A percentile compares a stretch with the other conserved stretches of the same genome.
phyloP scores from a whole-genome alignment of 306 rosid species.

The Argentina anserina region DNA sequence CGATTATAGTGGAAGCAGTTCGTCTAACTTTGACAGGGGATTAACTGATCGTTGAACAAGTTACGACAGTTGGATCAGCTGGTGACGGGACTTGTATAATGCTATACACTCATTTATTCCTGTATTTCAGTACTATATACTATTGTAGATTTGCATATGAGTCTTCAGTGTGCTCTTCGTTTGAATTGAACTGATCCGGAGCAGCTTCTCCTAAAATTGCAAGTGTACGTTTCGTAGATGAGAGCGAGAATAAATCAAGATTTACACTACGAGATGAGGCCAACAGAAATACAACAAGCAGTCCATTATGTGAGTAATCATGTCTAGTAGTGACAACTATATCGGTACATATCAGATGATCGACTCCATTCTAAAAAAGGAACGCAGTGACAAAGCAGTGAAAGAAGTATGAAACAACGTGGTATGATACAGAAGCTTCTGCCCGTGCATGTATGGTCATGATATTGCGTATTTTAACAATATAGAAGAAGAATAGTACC shows the following conservation, averaged over 20 bases:
- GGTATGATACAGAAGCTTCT: neutral
- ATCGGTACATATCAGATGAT: neutral
- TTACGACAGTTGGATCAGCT: neutral
- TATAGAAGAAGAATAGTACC: slow-evolving; percentile 22
- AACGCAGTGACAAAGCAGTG: too few species aligned
- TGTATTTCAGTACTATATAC: neutral
- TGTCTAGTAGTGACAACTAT: neutral
- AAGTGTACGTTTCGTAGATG: neutral
- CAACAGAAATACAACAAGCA: neutral
- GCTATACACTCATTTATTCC: slow-evolving; percentile 7
- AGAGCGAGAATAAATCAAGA: neutral
- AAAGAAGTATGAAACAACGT: too few species aligned
- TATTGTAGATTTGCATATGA: neutral
- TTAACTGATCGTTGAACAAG: too few species aligned
- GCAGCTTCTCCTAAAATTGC: slow-evolving; percentile 28
- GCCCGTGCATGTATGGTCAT: neutral
- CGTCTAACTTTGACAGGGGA: neutral
- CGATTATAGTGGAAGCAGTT: neutral
- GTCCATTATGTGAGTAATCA: neutral
- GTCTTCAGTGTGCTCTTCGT: neutral
- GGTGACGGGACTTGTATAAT: neutral
- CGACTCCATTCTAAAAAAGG: too few species aligned
- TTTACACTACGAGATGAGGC: neutral
- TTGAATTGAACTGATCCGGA: slow-evolving; percentile 12
- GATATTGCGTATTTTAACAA: neutral